These are phyloP conservation scores for Metroxylon sagu DNA, from an alignment of 176 grass and related monocot genomes.

Conservation along the genomic window DNA sequence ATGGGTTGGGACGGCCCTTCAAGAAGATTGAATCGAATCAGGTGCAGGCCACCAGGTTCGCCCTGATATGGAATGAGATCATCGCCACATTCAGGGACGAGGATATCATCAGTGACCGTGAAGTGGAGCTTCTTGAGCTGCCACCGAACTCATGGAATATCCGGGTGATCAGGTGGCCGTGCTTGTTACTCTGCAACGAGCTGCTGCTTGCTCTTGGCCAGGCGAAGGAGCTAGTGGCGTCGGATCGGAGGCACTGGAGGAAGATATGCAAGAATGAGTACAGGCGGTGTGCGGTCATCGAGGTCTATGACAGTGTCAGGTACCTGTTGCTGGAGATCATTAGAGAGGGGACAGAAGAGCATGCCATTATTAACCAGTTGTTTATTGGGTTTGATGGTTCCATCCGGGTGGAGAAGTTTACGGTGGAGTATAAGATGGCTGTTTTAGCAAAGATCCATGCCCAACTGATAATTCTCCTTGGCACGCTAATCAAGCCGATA, in stretches of 20 bases:
- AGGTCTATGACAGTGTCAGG: constrained; percentile 76
- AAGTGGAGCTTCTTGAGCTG: constrained; percentile 89
- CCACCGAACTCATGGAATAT: constrained; percentile 69
- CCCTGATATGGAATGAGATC: constrained; percentile 96
- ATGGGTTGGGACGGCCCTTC: constrained; percentile 84
- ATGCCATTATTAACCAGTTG: constrained; percentile 51
- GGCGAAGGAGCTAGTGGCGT: constrained; percentile 57
- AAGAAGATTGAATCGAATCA: constrained; percentile 70
- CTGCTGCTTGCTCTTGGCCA: constrained; percentile 76
- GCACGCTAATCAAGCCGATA: constrained; percentile 41
- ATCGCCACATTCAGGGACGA: constrained; percentile 85
- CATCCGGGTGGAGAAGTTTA: constrained; percentile 36
- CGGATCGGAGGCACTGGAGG: constrained; percentile 58
- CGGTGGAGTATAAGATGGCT: constrained; percentile 42
- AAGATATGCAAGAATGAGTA: constrained; percentile 71
- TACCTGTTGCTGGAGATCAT: constrained; percentile 64
- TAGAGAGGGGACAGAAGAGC: constrained; percentile 40
- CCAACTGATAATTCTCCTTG: constrained; percentile 54
- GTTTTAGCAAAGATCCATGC: constrained; percentile 57
- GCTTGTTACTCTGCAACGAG: constrained; percentile 82
- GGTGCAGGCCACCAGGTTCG: constrained; percentile 82
- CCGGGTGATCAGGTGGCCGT: constrained; percentile 86
- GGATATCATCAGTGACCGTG: constrained; percentile 77
- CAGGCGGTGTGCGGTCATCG: constrained; percentile 71
- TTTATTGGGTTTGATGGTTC: constrained; percentile 53